Percentiles rank a stretch among this genome's conserved stretches.
Evolutionary conservation across 768 basidiomycete genomes (phyloP).

Genomic region (Rhodotorula diobovata): DNA sequence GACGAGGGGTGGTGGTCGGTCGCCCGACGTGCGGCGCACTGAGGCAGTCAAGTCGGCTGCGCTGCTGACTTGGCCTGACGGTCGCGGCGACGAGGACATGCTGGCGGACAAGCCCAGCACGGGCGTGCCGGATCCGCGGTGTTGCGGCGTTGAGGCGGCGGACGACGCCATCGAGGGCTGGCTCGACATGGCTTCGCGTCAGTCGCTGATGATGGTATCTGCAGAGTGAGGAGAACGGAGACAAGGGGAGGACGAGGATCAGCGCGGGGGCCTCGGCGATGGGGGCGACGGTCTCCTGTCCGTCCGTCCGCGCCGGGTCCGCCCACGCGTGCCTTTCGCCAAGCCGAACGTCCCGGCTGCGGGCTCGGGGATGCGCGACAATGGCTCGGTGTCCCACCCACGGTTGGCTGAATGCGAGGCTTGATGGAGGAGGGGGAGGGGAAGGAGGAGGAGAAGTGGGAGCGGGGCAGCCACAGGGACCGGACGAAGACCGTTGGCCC

Average conservation of each 20-base stretch:
- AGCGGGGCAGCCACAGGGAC: no score
- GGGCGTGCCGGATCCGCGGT: neutral
- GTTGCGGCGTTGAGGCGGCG: neutral
- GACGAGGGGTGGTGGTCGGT: slow-evolving; percentile 84
- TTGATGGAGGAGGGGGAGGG: no score
- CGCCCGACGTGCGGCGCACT: slow-evolving; percentile 73
- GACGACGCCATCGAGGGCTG: neutral
- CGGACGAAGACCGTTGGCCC: no score
- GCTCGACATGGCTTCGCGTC: neutral
- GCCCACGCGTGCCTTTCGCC: no score
- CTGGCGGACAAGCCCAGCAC: neutral
- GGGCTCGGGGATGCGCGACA: no score
- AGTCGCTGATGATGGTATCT: no score
- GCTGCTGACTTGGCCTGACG: neutral
- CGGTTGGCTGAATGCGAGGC: no score
- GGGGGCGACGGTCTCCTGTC: neutral
- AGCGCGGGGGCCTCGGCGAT: neutral
- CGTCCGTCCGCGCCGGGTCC: neutral
- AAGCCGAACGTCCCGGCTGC: no score
- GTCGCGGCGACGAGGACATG: neutral
- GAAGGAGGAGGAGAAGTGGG: no score
- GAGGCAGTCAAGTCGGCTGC: slow-evolving; percentile 74
- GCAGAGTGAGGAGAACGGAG: neutral
- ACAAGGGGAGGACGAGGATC: neutral
- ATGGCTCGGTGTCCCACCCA: no score